phyloP scores from a whole-genome alignment of 2,329 filamentous ascomycete genomes.

The Apiospora malaysiana region DNA sequence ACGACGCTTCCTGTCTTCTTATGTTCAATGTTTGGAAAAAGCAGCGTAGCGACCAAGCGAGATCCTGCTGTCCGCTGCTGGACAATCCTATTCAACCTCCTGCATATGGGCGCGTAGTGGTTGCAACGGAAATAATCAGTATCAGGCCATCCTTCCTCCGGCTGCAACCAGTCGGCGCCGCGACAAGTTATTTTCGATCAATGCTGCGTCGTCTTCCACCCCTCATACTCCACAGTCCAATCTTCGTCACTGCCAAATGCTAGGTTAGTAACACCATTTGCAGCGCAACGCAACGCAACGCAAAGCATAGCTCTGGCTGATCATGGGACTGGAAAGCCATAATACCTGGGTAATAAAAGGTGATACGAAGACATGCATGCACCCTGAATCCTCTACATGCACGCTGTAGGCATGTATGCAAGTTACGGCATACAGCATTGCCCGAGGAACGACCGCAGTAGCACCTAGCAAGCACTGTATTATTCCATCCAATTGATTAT shows the following conservation, averaged over 20 bases:
- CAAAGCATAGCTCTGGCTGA: background rate
- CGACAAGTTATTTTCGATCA: conserved; percentile 12
- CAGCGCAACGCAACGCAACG: background rate
- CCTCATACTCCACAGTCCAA: background rate
- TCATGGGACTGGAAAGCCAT: background rate
- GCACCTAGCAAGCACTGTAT: conserved; percentile 8
- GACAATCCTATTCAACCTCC: conserved; percentile 1
- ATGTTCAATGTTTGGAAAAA: background rate
- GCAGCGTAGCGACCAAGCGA: conserved; percentile 1
- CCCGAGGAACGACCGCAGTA: conserved; percentile 13
- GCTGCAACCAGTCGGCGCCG: conserved; percentile 13
- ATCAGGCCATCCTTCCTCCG: conserved; percentile 2
- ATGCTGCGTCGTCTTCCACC: background rate
- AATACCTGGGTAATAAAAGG: background rate
- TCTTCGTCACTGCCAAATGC: conserved; percentile 1
- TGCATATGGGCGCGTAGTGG: background rate
- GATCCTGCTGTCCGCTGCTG: background rate
- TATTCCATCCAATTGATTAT: conserved; percentile 5
- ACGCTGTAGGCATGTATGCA: conserved; percentile 8
- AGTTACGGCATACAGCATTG: background rate
- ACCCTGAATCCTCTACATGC: conserved; percentile 3
- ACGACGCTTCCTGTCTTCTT: conserved; percentile 13
- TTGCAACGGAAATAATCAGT: conserved; percentile 14
- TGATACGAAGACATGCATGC: conserved; percentile 17
- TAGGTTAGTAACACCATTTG: background rate